Conservation (phyloP, 2,329 filamentous ascomycete species). For the Cordyceps sp. region DNA sequence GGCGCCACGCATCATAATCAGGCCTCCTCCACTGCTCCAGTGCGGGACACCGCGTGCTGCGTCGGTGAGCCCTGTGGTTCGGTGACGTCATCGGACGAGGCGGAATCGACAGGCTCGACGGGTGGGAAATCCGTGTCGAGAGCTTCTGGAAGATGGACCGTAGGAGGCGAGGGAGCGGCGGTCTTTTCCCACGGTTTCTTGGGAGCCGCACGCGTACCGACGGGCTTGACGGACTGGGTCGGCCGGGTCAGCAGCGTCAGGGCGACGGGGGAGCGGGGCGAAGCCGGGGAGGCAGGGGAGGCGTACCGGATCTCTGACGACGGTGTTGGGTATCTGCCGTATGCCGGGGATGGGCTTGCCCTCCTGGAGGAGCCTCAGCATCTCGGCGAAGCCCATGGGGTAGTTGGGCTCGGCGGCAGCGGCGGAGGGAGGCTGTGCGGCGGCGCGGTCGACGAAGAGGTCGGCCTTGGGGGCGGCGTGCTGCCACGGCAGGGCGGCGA, state of each 20-base stretch:
- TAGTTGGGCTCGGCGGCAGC: constrained; percentile 44
- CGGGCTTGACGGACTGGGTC: constrained; percentile 27
- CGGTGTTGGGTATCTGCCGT: constrained; percentile 66
- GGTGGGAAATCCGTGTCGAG: constrained; percentile 20
- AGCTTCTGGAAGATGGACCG: constrained; percentile 8
- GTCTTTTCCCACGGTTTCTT: constrained; percentile 68
- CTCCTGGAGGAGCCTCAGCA: constrained; percentile 69
- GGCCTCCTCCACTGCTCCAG: too few relatives aligned
- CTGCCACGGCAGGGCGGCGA: constrained; percentile 25
- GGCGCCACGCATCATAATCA: too few relatives aligned
- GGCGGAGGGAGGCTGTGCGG: constrained; percentile 5
- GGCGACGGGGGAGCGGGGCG: neutral
- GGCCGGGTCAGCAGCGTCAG: neutral
- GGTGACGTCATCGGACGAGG: constrained; percentile 1
- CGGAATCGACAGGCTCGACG: constrained; percentile 11
- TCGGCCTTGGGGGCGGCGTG: constrained; percentile 29
- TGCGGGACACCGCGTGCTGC: too few relatives aligned
- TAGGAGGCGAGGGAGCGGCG: constrained; percentile 4
- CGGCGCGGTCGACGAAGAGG: constrained; percentile 23
- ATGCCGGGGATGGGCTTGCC: constrained; percentile 78
- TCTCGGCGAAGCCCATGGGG: constrained; percentile 68
- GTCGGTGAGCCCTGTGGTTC: too few relatives aligned
- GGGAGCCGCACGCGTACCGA: constrained; percentile 29
- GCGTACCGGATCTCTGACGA: constrained; percentile 54
- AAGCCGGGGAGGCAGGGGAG: neutral